A percentile compares a stretch with the other conserved stretches of the same genome.
Conservation (phyloP, 2,329 filamentous ascomycete species). For the Aspergillus novoparasiticus region DNA sequence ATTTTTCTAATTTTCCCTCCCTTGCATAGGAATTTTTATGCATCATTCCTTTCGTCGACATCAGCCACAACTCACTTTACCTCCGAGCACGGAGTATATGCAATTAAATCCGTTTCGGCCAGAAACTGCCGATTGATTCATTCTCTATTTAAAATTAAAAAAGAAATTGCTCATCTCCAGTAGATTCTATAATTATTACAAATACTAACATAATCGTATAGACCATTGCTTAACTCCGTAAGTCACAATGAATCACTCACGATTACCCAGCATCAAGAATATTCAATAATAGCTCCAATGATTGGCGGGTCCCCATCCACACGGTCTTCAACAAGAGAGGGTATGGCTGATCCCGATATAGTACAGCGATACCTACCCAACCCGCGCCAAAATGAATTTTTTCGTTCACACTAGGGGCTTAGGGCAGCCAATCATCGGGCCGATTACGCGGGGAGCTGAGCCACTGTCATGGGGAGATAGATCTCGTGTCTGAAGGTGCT, state of each 20-base stretch:
- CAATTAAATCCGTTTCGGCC: not conserved
- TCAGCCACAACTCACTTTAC: conserved; percentile 7
- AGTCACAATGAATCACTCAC: not conserved
- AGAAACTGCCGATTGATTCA: not conserved
- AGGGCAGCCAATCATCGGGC: conserved; percentile 12
- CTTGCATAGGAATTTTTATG: not conserved
- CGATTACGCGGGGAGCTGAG: conserved; percentile 5
- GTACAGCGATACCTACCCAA: not conserved
- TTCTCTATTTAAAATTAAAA: not conserved
- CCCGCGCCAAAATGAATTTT: not conserved
- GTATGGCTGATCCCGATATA: conserved; percentile 2
- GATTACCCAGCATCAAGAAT: not conserved
- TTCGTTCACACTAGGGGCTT: not conserved
- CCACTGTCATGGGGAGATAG: conserved; percentile 13
- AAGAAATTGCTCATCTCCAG: not conserved
- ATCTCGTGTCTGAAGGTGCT: conserved; percentile 19
- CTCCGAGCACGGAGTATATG: conserved; percentile 5
- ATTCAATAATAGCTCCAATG: conserved; percentile 4
- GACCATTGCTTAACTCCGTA: not conserved
- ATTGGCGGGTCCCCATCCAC: not conserved
- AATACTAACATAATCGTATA: not conserved
- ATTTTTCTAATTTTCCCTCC: not conserved
- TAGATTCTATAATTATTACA: not conserved
- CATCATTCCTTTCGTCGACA: not conserved
- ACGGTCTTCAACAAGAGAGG: not conserved